Conservation (phyloP, 768 basidiomycete genomes). For the Thelephora ganbajun region DNA sequence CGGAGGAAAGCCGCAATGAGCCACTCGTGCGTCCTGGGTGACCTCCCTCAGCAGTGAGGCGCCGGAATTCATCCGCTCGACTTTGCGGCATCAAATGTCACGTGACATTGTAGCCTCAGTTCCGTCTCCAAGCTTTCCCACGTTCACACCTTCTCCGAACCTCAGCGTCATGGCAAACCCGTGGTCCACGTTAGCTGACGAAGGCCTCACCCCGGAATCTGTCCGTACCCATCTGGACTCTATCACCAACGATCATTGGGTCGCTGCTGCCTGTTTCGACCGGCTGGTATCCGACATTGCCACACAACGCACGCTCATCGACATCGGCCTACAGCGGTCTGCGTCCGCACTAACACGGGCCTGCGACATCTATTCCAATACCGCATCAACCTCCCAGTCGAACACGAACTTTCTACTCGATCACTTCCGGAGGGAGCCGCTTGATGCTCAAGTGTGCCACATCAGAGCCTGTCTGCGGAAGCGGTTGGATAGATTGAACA, state of each 20-base stretch:
- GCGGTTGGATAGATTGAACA: constrained; percentile 55
- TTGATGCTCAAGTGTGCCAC: constrained; percentile 49
- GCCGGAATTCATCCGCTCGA: no score
- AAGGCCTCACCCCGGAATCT: constrained; percentile 37
- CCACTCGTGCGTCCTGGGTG: no score
- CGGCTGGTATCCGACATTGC: constrained; percentile 42
- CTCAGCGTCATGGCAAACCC: background rate
- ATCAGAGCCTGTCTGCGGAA: constrained; percentile 57
- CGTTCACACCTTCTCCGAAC: no score
- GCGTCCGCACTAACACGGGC: constrained; percentile 31
- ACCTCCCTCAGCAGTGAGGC: no score
- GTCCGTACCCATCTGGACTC: constrained; percentile 33
- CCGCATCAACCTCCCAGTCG: constrained; percentile 12
- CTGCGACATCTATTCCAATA: constrained; percentile 19
- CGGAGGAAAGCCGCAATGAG: no score
- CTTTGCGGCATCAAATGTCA: no score
- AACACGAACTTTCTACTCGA: constrained; percentile 21
- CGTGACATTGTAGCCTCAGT: no score
- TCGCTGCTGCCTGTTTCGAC: constrained; percentile 59
- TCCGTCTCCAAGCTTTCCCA: no score
- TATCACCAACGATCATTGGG: constrained; percentile 63
- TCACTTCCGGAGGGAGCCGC: constrained; percentile 42
- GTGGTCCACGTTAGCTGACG: constrained; percentile 46
- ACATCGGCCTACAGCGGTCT: constrained; percentile 52
- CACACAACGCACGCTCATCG: constrained; percentile 44